Base-by-base conservation (phyloP, 345 rosid genomes). In the Luvunga scandens region DNA sequence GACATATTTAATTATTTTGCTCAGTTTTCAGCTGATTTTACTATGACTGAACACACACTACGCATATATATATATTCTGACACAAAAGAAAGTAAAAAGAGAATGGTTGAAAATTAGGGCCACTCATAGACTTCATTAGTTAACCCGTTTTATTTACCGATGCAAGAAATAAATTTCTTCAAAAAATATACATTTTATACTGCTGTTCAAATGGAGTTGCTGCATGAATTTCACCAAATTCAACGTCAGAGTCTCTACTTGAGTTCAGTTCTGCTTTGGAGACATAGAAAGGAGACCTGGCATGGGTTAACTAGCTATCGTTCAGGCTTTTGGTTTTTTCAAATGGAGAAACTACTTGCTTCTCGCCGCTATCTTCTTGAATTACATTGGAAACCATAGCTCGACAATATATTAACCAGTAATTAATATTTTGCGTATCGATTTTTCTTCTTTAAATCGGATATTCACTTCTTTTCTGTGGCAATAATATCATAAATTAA, bases 161-260 rank as follows among this genome's bases (percentile, higher is more conserved):
- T 45, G 50, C 50, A 45, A 13, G 50, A 18, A 53, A 53, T 53
- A 53, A 50, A 9, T 16, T 50, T 50, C 21, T 50, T 50, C 10
- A 42, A 42, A 42, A 18, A 16, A 53, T 53, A 7, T 53, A 53
- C 57, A 53, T 53, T 39, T 39, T 25, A 27, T 50, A 48, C 18
- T 38, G 76, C 55, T 2, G 25, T 9, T 75, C 14, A 30, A 62
- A 63, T 27, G 77, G 60, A 21, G 63, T 48, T 65, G 62, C 14
- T 65, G 71, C 71, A 75, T 75, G 48, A 50, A 65, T 48, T 64
- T 75, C 71, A 75, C 62, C 63, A 75, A 75, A 50, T 50, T 65
- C 13, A 50, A 48, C 36, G 42, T 38, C 42, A 4, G 19, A 39
- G 22, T 9, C 7, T 34, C 4, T 19, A 62, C 30, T 27, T 7